Base-by-base conservation (phyloP, 208 protist species). In the Trypanosoma rangeli region DNA sequence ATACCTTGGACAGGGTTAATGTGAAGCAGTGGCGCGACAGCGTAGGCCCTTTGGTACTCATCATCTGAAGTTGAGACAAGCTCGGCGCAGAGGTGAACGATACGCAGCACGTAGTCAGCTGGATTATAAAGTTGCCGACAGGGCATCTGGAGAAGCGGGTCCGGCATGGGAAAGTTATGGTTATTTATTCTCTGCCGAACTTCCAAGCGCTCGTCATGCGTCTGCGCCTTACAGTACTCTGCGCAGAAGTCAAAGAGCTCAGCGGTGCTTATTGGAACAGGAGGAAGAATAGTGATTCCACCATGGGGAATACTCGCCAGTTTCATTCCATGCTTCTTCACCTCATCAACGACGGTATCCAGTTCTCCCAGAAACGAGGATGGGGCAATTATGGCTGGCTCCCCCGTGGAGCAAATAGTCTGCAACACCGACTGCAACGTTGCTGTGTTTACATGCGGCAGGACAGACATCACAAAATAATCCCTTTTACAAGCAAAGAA, bases 281-380 rank as follows among this genome's bases (percentile, higher is more conserved):
- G 35, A 15, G 89, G 89, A 26, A 96, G 68, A 33, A 94, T 74
- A 16, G 84, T 94, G 35, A 93, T 76, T 18, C 87, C 78, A 26
- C 86, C 87, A 13, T 57, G 61, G 24, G 92, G 92, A 55, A 92
- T 68, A 16, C 77, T 85, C 1, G 84, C 87, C 37, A 96, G 74
- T 42, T 84, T 86, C 77, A 94, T 77, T 44, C 80, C 76, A n/a
- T 80, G 73, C 12, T 60, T 70, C 55, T 74, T 85, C 35, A 83
- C 79, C 50, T 92, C 78, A 15, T 80, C 42, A 8, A 92, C 79
- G 44, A 92, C 75, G 15, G 61, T 72, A 69, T 96, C 92, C 39
- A 96, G 68, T 57, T 93, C 82, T 18, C 77, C 83, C 35, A 92
- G 46, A 55, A 77, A 73, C 48, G 74, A 42, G 37, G 78, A 83